Conservation (phyloP, 1,139 yeast genomes). For the Citeromyces hawaiiensis region DNA sequence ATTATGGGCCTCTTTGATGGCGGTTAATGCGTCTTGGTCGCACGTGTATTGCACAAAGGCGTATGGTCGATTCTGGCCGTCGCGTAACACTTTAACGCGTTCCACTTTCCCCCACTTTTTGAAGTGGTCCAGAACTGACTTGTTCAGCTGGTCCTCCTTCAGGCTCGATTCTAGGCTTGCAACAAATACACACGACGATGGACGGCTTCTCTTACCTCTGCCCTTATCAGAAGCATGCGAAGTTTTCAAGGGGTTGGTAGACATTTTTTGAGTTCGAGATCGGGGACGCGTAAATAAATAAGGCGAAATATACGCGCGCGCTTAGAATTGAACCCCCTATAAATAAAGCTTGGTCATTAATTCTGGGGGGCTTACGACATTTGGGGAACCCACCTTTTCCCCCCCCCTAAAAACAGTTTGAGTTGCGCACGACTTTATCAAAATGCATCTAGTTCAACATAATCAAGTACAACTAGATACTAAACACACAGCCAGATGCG, state of each 20-base stretch:
- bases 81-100: constrained; percentile 78
- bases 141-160: constrained; percentile 57
- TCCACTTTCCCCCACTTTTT: constrained; percentile 55
- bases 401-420: too few species aligned
- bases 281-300: not conserved
- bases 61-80: constrained; percentile 74
- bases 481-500: not conserved
- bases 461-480: not conserved
- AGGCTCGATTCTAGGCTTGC: constrained; percentile 58
- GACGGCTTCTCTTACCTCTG: constrained; percentile 27
- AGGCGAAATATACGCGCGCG: not conserved
- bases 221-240: too few species aligned
- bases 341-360: too few species aligned
- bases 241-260: not conserved
- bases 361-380: too few species aligned
- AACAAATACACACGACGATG: constrained; percentile 82
- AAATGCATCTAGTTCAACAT: not conserved
- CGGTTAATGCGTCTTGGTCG: constrained; percentile 58
- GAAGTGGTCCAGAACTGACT: constrained; percentile 52
- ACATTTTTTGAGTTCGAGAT: not conserved
- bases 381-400: too few species aligned
- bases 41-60: constrained; percentile 82
- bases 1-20: constrained; percentile 59
- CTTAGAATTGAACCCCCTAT: not conserved
- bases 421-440: not conserved